A percentile compares a stretch with the other conserved stretches of the same genome.
Conservation (phyloP, 257 asterid species). For the Solanum piurae region DNA sequence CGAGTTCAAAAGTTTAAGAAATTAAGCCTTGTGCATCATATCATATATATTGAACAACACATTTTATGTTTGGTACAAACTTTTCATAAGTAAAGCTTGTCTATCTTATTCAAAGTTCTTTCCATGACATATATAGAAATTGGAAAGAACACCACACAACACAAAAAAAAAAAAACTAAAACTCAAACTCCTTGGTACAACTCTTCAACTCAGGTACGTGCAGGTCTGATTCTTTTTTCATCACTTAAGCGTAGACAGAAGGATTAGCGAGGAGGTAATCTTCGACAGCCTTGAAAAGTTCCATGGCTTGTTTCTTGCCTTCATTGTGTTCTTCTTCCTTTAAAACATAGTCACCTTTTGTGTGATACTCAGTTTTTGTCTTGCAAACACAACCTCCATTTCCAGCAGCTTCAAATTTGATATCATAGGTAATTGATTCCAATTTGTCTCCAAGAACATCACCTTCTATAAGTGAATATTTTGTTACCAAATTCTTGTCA, state of each 20-base stretch:
- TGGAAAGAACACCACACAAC: neutral
- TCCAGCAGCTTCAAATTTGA: neutral
- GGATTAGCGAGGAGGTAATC: conserved; percentile 6
- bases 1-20: neutral
- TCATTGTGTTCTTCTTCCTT: conserved; percentile 9
- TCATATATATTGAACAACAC: neutral
- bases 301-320: neutral
- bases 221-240: neutral
- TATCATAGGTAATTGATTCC: neutral
- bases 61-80: neutral
- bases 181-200: neutral
- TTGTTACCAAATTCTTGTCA: conserved; percentile 2
- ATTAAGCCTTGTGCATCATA: neutral
- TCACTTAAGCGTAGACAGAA: neutral
- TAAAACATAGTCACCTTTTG: neutral
- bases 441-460: conserved; percentile 4
- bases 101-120: neutral
- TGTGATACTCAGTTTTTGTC: neutral
- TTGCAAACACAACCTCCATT: conserved; percentile 10
- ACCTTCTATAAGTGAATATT: conserved; percentile 7
- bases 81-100: neutral
- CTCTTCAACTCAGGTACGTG: neutral
- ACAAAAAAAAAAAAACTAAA: neutral
- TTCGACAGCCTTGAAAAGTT: conserved; percentile 5
- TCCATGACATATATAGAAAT: neutral